These are phyloP conservation scores for Penicillium decumbens DNA, from an alignment of 2,329 filamentous ascomycete species.

Conservation along the genomic window DNA sequence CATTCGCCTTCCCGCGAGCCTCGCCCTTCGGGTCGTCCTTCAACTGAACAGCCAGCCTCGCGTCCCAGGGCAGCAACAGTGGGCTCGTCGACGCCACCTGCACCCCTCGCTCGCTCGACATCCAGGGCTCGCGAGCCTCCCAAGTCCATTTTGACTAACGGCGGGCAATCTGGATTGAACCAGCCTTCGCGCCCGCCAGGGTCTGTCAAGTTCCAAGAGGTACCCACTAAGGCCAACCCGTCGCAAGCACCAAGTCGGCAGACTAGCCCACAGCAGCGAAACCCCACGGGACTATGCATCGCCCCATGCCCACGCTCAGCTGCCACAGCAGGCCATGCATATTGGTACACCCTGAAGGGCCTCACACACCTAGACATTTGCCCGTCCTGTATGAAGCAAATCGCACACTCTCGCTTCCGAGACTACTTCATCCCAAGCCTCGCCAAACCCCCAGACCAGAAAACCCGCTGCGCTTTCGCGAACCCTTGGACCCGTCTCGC, in stretches of 20 bases:
- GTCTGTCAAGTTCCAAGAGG: constrained; percentile 15
- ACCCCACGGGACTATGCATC: constrained; percentile 38
- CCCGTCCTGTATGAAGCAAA: constrained; percentile 67
- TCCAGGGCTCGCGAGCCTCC: not conserved
- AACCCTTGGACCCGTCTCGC: constrained; percentile 78
- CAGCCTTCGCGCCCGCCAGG: constrained; percentile 4
- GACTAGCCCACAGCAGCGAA: constrained; percentile 11
- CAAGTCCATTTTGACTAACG: constrained; percentile 9
- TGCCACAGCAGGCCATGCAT: constrained; percentile 60
- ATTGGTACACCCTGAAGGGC: constrained; percentile 75
- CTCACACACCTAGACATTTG: constrained; percentile 74
- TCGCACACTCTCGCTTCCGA: constrained; percentile 67
- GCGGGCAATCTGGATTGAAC: not conserved
- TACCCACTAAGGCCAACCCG: not conserved
- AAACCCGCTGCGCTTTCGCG: constrained; percentile 73
- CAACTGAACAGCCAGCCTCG: constrained; percentile 2
- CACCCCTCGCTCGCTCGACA: not conserved
- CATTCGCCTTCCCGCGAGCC: constrained; percentile 9
- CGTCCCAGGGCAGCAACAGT: constrained; percentile 13
- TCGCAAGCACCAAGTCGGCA: constrained; percentile 3
- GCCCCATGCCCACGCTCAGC: constrained; percentile 66
- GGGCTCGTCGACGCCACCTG: not conserved
- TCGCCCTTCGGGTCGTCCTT: not conserved
- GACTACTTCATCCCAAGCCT: constrained; percentile 61
- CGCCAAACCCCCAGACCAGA: constrained; percentile 53